These are phyloP conservation scores for Lactarius hatsudake DNA, from an alignment of 768 basidiomycete genomes.

Conservation along the genomic window DNA sequence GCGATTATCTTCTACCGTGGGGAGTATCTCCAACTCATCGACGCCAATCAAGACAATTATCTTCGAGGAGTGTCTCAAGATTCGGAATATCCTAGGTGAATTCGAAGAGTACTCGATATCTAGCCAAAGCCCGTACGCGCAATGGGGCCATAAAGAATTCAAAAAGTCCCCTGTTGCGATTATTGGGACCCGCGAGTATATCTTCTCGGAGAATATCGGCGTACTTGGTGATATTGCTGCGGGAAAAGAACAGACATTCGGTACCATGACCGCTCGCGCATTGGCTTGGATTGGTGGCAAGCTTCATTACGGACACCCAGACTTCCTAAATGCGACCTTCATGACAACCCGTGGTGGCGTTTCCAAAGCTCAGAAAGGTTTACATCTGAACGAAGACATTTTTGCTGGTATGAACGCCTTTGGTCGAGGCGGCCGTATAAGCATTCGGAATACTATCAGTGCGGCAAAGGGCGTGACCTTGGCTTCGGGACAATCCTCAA, in stretches of 20 bases:
- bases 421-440: conserved; percentile 98
- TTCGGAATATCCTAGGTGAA: conserved; percentile 94
- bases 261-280: conserved; percentile 94
- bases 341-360: conserved; percentile 99
- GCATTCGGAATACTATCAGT: conserved; percentile 99
- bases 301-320: conserved; percentile 97
- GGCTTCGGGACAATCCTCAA: conserved; percentile 99
- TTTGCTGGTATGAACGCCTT: conserved; percentile 99
- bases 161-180: conserved; percentile 90
- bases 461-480: conserved; percentile 98
- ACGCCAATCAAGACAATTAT: conserved; percentile 99
- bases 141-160: conserved; percentile 95
- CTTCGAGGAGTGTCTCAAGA: conserved; percentile 99
- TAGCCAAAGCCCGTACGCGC: conserved; percentile 92
- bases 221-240: conserved; percentile 98
- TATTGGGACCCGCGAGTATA: conserved; percentile 97
- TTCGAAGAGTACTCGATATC: conserved; percentile 94
- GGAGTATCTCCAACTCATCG: conserved; percentile 98
- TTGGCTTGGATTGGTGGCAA: conserved; percentile 98
- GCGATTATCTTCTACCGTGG: conserved; percentile 99
- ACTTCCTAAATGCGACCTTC: conserved; percentile 97
- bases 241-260: conserved; percentile 99
- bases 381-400: conserved; percentile 99
- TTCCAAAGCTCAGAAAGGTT: conserved; percentile 97
- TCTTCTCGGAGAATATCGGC: conserved; percentile 99